Conservation (phyloP, 1,284 basidiomycete genomes). For the Wallemia hederae region DNA sequence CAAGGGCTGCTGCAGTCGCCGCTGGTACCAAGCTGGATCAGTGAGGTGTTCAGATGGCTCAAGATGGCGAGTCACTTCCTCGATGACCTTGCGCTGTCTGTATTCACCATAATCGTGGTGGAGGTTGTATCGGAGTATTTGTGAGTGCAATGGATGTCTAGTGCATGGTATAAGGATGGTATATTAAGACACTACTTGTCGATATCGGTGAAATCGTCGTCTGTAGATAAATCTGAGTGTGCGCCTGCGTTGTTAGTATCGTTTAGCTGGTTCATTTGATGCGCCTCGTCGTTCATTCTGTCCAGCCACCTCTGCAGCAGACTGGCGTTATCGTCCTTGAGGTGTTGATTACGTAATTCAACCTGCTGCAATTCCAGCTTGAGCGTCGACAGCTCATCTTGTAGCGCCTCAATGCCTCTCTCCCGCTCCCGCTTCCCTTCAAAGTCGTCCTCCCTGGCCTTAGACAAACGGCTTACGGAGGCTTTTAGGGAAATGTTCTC, state of each 20-base stretch:
- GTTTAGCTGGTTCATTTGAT: conserved; percentile 78
- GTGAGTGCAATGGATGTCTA: neutral
- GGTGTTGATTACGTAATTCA: conserved; percentile 50
- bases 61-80: neutral
- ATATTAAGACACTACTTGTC: no score
- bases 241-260: neutral
- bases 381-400: conserved; percentile 73
- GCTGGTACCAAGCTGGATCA: neutral
- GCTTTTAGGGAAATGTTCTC: conserved; percentile 37
- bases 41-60: neutral
- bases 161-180: neutral
- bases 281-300: conserved; percentile 69
- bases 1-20: neutral
- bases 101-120: neutral
- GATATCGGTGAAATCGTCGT: neutral
- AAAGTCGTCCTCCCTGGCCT: conserved; percentile 52
- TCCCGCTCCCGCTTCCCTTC: conserved; percentile 68
- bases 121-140: neutral
- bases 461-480: conserved; percentile 35
- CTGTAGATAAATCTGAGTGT: neutral
- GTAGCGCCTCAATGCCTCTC: conserved; percentile 60
- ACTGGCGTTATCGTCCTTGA: conserved; percentile 75
- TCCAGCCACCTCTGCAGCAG: conserved; percentile 85
- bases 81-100: neutral
- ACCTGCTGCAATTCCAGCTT: conserved; percentile 71